Percentiles rank a stretch among this genome's conserved stretches.
phyloP scores from a whole-genome alignment of 2,329 filamentous ascomycete genomes.

The Fusarium austroafricanum region DNA sequence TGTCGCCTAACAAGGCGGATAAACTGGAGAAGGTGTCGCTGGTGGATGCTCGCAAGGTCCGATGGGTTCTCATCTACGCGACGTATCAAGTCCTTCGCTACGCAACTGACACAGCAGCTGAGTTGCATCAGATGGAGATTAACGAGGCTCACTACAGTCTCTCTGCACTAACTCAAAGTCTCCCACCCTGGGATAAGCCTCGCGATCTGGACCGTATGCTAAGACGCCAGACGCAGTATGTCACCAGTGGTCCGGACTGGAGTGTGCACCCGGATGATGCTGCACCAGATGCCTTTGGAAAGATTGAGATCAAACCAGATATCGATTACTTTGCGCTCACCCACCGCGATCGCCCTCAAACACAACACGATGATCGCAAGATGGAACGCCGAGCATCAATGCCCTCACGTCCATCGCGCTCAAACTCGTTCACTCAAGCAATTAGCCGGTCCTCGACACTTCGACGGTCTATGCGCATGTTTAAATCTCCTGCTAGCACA shows the following conservation, averaged over 20 bases:
- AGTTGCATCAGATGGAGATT: conserved; percentile 69
- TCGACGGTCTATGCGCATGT: conserved; percentile 50
- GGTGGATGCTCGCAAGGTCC: conserved; percentile 77
- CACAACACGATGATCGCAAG: conserved; percentile 12
- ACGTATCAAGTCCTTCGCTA: conserved; percentile 77
- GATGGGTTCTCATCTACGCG: conserved; percentile 82
- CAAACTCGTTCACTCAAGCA: conserved; percentile 48
- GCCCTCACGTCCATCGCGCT: conserved; percentile 42
- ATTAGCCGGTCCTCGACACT: conserved; percentile 51
- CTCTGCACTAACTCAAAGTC: conserved; percentile 55
- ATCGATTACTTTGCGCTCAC: conserved; percentile 65
- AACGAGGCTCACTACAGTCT: conserved; percentile 68
- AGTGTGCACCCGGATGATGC: conserved; percentile 19
- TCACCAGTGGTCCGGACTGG: conserved; percentile 20
- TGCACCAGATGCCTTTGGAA: conserved; percentile 4
- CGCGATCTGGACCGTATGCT: conserved; percentile 45
- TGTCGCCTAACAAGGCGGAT: conserved; percentile 63
- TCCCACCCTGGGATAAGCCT: conserved; percentile 61
- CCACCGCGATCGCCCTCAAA: conserved; percentile 45
- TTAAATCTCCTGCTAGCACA: conserved; percentile 41
- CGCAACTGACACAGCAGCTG: conserved; percentile 69
- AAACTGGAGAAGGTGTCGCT: conserved; percentile 64
- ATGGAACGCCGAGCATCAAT: conserved; percentile 35
- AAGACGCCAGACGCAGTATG: conserved; percentile 47
- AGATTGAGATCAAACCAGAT: conserved; percentile 64